Conservation (phyloP, 2,329 filamentous ascomycete genomes). For the Talaromyces verruculosus region DNA sequence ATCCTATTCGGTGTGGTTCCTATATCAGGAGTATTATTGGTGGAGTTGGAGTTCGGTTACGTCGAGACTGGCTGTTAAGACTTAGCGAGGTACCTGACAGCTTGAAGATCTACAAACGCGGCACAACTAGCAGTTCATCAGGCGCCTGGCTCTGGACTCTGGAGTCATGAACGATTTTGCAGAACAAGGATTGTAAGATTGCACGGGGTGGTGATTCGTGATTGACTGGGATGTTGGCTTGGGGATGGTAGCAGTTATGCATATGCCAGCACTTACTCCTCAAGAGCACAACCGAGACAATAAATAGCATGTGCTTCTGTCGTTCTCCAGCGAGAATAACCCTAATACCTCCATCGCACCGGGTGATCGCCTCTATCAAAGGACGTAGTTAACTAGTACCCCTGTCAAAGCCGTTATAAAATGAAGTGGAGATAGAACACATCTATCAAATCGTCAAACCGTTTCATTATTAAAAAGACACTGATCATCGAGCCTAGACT, state of each 20-base stretch:
- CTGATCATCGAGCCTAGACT: background rate
- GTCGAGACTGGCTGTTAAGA: background rate
- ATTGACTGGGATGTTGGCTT: background rate
- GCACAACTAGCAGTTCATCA: background rate
- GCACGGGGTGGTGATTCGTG: background rate
- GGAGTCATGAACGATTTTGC: background rate
- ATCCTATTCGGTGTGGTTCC: background rate
- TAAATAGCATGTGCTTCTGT: background rate
- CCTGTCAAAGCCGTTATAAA: background rate
- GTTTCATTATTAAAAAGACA: background rate
- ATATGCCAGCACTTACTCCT: background rate
- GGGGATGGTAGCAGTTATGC: background rate
- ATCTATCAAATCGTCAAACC: background rate
- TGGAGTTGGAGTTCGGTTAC: background rate
- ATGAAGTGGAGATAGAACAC: background rate
- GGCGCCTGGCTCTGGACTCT: background rate
- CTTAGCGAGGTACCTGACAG: background rate
- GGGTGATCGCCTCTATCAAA: too few relatives aligned
- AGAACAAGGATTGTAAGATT: background rate
- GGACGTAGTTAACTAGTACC: background rate
- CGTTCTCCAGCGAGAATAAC: too few relatives aligned
- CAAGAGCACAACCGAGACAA: background rate
- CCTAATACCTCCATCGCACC: too few relatives aligned
- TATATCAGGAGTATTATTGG: background rate
- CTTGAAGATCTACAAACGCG: background rate